Percentiles rank a stretch among this genome's conserved stretches.
Evolutionary conservation across 345 rosid species (phyloP).

Genomic region (Cardamine resedifolia): DNA sequence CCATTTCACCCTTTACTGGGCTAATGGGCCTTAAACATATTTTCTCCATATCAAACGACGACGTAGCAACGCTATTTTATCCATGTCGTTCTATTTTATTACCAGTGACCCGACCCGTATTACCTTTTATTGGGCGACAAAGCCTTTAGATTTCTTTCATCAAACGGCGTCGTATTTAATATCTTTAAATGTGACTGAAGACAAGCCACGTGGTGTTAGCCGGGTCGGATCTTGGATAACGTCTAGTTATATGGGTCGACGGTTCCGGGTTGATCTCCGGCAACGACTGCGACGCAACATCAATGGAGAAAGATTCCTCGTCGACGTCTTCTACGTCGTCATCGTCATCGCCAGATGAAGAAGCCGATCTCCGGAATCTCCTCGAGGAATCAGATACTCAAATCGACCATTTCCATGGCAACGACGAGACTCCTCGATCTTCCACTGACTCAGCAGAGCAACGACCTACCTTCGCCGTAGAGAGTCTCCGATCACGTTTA

Average conservation of each 20-base stretch:
- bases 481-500: slow-evolving; percentile 44
- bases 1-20: background rate
- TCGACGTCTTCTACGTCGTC: slow-evolving; percentile 13
- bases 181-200: slow-evolving; percentile 6
- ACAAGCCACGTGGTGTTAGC: slow-evolving; percentile 21
- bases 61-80: background rate
- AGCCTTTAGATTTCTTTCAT: background rate
- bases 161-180: background rate
- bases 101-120: slow-evolving; percentile 15
- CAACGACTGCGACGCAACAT: background rate
- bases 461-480: slow-evolving; percentile 48
- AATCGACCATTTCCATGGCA: background rate
- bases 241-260: slow-evolving; percentile 25
- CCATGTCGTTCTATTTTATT: background rate
- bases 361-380: slow-evolving; percentile 54
- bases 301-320: slow-evolving; percentile 57
- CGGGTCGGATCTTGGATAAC: slow-evolving; percentile 29
- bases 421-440: slow-evolving; percentile 4
- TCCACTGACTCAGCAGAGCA: slow-evolving; percentile 22
- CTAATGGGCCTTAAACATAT: slow-evolving; percentile 2
- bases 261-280: slow-evolving; percentile 32
- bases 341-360: slow-evolving; percentile 49
- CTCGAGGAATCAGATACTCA: slow-evolving; percentile 60
- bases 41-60: background rate
- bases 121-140: background rate